phyloP scores from a whole-genome alignment of 345 rosid species.

The Dovyalis caffra region DNA sequence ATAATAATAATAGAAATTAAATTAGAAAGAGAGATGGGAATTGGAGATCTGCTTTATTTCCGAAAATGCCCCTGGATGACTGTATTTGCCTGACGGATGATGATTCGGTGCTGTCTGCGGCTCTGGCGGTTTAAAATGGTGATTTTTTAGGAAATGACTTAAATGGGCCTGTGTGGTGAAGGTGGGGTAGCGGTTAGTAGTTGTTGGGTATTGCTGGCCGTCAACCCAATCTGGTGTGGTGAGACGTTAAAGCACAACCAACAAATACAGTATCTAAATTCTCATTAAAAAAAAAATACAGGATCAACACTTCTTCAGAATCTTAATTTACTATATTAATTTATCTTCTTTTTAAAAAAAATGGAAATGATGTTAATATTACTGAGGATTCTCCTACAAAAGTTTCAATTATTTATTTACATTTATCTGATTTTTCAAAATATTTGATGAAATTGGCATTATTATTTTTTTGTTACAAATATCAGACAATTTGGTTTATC shows the following conservation, averaged over 20 bases:
- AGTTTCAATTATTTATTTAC: too few relatives aligned
- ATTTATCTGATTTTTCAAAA: too few relatives aligned
- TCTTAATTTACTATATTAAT: not conserved
- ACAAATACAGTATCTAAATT: not conserved
- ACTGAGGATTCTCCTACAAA: too few relatives aligned
- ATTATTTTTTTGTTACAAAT: too few relatives aligned
- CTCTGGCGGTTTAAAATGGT: not conserved
- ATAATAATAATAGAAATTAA: too few relatives aligned
- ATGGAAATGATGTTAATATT: too few relatives aligned
- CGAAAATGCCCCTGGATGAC: not conserved
- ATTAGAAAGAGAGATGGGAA: not conserved
- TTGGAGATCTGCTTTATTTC: not conserved
- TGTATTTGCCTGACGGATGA: not conserved
- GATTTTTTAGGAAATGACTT: too few relatives aligned
- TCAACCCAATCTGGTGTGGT: not conserved
- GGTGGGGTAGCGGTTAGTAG: not conserved
- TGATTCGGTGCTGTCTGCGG: not conserved
- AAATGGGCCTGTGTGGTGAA: too few relatives aligned
- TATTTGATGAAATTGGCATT: too few relatives aligned
- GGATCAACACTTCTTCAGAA: not conserved
- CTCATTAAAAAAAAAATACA: too few relatives aligned
- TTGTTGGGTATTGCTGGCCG: not conserved
- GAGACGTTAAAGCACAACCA: slow-evolving; percentile 23
- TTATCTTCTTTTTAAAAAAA: too few relatives aligned
- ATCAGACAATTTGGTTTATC: too few relatives aligned